Base-by-base conservation (phyloP, 1,284 basidiomycete species). In the Porogramme epimiltina region DNA sequence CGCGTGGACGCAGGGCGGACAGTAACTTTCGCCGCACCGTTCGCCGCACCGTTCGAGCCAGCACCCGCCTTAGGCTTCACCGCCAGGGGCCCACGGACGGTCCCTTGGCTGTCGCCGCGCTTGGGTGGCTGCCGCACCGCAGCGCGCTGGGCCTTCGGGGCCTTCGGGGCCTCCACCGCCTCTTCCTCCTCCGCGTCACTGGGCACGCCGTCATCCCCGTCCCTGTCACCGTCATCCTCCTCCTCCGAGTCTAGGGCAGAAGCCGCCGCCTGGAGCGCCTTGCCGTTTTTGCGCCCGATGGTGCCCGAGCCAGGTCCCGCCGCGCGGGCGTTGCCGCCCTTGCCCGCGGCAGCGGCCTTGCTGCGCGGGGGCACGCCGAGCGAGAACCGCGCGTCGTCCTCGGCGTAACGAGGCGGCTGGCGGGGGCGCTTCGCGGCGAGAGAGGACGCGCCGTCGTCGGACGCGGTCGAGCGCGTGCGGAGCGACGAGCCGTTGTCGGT, bases 401-500 rank as follows among this genome's bases (percentile, higher is more conserved):
- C 54, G 3, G 51, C 53, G 33, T 54, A 58, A 13, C 56, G 55
- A 18, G 62, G 64, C 20, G 65, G 45, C 2, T 61, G 42, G 3
- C 62, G 62, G 28, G 67, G 49, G 58, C 70, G 70, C 44, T 58
- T 55, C 1, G 65, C 64, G 10, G 62, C 62, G 6, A 64, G 51
- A 13, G 62, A 62, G 5, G 16, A 5, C 4, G 62, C 36, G 13
- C 45, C 43, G 25, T 63, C 62, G n/a, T 13, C 34, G 28, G 45
- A 41, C 25, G 79, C 66, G 39, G 74, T 72, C 10, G 80, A 75
- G 23, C 74, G 9, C 34, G 76, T 77, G 19, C 72, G 70, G 38
- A 81, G 63, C 16, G 79, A 72, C 1, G 76, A 77, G 38, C 66
- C 70, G 47, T 75, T 67, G 49, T 77, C 73, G 25, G 71, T 68